Conservation (phyloP, 2,329 filamentous ascomycete genomes). For the Ophiostoma australiae region DNA sequence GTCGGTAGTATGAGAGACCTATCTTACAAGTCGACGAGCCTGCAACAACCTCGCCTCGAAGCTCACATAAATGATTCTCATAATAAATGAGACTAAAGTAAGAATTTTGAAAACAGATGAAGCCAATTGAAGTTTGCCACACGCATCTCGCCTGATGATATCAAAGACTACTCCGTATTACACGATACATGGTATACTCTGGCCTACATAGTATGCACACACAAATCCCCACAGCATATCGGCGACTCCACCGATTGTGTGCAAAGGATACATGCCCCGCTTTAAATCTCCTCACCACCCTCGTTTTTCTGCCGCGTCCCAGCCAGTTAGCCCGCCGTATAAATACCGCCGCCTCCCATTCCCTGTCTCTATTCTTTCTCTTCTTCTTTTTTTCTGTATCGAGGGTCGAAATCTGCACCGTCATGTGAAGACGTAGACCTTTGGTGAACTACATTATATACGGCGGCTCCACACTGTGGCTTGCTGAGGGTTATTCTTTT, state of each 20-base stretch:
- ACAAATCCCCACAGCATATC: neutral
- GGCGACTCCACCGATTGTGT: neutral
- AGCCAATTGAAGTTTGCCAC: no score
- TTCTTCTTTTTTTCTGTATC: constrained; percentile 39
- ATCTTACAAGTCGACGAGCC: no score
- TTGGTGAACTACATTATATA: constrained; percentile 28
- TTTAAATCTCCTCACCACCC: constrained; percentile 10
- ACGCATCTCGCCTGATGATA: no score
- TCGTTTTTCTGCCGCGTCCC: neutral
- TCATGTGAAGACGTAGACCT: constrained; percentile 46
- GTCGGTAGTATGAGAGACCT: no score
- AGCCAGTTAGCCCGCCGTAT: constrained; percentile 8
- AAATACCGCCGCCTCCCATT: constrained; percentile 21
- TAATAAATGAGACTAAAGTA: no score
- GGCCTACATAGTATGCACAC: no score
- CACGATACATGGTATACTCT: no score
- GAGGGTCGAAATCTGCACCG: constrained; percentile 40
- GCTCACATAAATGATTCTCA: no score
- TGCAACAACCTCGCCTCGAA: no score
- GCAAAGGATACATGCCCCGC: neutral
- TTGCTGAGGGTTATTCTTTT: constrained; percentile 49
- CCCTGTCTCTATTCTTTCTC: constrained; percentile 31
- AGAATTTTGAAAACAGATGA: no score
- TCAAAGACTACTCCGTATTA: no score
- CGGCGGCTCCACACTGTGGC: constrained; percentile 51